Evolutionary conservation across 2,329 filamentous ascomycete genomes (phyloP), one percentile per base, ranked within the genome.

Genomic region (Rugonectria rugulosa): DNA sequence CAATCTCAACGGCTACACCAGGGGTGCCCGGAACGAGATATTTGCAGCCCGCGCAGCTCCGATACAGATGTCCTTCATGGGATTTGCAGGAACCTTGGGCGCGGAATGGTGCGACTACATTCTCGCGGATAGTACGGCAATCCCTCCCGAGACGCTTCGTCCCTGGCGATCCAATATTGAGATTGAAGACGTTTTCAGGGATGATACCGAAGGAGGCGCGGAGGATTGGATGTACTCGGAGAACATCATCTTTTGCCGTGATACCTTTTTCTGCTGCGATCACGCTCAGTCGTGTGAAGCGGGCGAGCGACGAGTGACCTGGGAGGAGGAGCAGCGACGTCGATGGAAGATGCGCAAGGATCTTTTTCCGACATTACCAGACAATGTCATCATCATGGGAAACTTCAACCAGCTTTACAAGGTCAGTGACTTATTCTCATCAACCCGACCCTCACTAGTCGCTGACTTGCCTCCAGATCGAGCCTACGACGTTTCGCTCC

Each of bases 371-470:
- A 81, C 84, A 15, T 79, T 99, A 11, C 79, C 86, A 3, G 90
- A 98, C 67, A 88, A 97, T 70, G 84, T 87, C 17, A 87, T 99
- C 66, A 97, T 99, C 66, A 82, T 99, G 55, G 95, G 92, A 6
- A 99, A 99, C 74, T 99, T 99, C 76, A 99, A 99, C 70, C 95
- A 99, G 73, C 80, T 99, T 26, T 99, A 99, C 78, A 99, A 99
- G 87, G 93, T 95, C 79, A 62, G 80, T 67, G 24, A 9, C 6
- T 7, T 21, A 23, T 5, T 29, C 5, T 14, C n/a, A 32, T 12
- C 14, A 3, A 20, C n/a, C 9, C 32, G 47, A 8, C 15, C 12
- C 23, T 32, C 20, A 20, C 37, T 6, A 12, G n/a, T n/a, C n/a
- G 14, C 51, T 66, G 34, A 65, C 31, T 9, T 36, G 31, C 11